Percentiles rank a stretch among this genome's conserved stretches.
Conservation (phyloP, 495 filamentous ascomycete species). For the Hyaloscypha bicolor region DNA sequence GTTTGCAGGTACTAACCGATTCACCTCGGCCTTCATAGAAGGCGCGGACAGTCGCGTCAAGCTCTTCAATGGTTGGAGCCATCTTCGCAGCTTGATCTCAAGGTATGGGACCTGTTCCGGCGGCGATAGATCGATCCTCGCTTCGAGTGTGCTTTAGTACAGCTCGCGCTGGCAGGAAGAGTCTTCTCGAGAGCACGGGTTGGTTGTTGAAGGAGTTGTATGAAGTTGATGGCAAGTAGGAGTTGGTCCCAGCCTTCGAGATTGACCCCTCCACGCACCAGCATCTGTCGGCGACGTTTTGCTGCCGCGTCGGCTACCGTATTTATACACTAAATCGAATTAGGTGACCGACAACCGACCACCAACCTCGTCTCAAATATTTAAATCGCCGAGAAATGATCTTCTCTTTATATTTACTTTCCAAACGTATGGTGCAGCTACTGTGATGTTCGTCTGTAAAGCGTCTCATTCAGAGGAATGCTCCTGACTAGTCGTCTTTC, state of each 20-base stretch:
- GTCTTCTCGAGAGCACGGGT: constrained; percentile 12
- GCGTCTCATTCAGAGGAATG: neutral
- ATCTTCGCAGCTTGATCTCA: constrained; percentile 37
- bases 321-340: neutral
- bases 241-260: constrained; percentile 14
- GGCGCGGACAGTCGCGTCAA: constrained; percentile 92
- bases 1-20: constrained; percentile 58
- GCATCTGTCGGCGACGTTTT: too few relatives aligned
- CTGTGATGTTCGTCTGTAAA: neutral
- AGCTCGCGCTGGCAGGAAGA: constrained; percentile 28
- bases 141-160: constrained; percentile 17
- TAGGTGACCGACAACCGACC: neutral
- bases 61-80: constrained; percentile 76
- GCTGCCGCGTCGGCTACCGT: too few relatives aligned
- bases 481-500: neutral
- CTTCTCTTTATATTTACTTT: neutral
- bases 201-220: constrained; percentile 11
- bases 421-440: neutral
- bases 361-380: neutral
- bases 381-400: neutral
- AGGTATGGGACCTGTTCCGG: constrained; percentile 20
- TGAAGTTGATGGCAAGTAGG: constrained; percentile 6
- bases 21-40: constrained; percentile 97
- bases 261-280: constrained; percentile 13
- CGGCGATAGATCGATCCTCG: constrained; percentile 17